Evolutionary conservation across 2,329 filamentous ascomycete genomes (phyloP).

Genomic region (Curvularia hawaiiensis): DNA sequence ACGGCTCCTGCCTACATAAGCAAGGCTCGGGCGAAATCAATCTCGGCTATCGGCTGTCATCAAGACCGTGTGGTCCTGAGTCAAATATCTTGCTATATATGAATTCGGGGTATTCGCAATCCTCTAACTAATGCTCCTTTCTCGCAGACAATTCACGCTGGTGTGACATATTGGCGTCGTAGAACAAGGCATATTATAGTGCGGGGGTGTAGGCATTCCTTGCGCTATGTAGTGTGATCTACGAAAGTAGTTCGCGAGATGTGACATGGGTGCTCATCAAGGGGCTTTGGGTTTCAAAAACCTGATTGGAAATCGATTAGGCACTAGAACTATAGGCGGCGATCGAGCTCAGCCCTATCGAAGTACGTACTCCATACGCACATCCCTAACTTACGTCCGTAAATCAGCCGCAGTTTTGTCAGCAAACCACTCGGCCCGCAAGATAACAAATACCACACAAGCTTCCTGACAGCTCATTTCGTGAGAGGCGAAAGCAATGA

Average conservation of each 20-base stretch:
- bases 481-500: not conserved
- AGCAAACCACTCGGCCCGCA: not conserved
- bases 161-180: not conserved
- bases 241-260: too few species aligned
- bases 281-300: not conserved
- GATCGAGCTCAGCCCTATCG: not conserved
- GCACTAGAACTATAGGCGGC: not conserved
- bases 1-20: not conserved
- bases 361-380: not conserved
- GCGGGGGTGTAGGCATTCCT: not conserved
- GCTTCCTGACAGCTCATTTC: not conserved
- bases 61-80: not conserved
- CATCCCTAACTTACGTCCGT: not conserved
- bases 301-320: not conserved
- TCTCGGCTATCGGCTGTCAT: not conserved
- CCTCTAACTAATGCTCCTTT: not conserved
- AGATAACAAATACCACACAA: not conserved
- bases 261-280: not conserved
- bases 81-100: not conserved
- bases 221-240: too few species aligned
- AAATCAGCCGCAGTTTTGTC: not conserved
- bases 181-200: not conserved
- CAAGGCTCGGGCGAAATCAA: not conserved
- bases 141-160: not conserved
- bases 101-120: not conserved